Base-by-base conservation (phyloP, 2,329 filamentous ascomycete genomes). In the Cytospora piceicola region DNA sequence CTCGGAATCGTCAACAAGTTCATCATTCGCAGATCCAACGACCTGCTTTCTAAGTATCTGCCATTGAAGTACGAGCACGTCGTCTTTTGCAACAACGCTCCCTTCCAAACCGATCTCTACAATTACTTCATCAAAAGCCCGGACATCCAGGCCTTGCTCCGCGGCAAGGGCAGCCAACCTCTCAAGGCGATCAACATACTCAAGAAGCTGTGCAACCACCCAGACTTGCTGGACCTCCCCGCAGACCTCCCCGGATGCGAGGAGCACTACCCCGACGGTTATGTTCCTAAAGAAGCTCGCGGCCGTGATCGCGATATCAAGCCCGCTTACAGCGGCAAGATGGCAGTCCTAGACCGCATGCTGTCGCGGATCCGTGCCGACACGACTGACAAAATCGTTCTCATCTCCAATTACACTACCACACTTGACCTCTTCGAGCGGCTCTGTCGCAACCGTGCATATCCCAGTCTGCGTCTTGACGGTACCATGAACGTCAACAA, bases 51-150 rank as follows among this genome's bases (percentile, higher is more conserved):
- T 60, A 99, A 99, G 77, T 99, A 99, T 75, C 80, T 99, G 66
- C 95, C 95, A 0, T 89, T 98, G 81, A 99, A 99, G 81, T 99
- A 99, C 78, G 95, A 99, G 77, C 95, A 99, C 75, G 95, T 99
- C 34, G 95, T 99, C 0, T 99, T 99, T 79, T 99, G 95, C 83
- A 94, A 94, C 72, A 84, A 97, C 55, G 91, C 95, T 20, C 91
- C 92, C 0, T 98, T 99, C 79, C 95, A 99, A 77, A 85, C 93
- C 63, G 92, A 92, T 70, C 82, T 99, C 1, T 99, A 99, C 82
- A 97, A 97, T 73, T 92, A 97, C 77, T 99, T 99, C 77, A 94
- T 99, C 77, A 92, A 91, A 58, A 97, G 94, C 67, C 94, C 95
- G 0, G 92, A 96, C 67, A 98, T 99, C 73, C 93, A 96, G 75